Base-by-base conservation (phyloP, 148 eudicot genomes). In the Camellia lanceoleosa region DNA sequence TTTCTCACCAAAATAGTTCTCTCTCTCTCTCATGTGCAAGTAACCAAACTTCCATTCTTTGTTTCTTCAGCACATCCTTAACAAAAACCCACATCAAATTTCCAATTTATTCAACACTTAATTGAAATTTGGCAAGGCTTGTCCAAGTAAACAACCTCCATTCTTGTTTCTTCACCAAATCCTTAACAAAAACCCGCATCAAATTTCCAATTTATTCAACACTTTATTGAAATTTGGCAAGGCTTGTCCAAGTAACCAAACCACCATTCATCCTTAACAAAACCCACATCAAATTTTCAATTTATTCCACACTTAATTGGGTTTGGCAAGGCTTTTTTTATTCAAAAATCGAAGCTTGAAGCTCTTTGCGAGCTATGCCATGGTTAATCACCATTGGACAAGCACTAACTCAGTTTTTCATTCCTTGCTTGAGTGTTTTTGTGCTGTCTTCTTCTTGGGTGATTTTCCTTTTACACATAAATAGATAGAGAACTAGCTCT, bases 371-470 rank as follows among this genome's bases (percentile, higher is more conserved):
- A 41, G 19, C 58, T 49, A 5, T 42, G 74, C 71, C 60, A 78
- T 41, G 71, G 62, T 77, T 65, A 66, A 77, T 66, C 80, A 30
- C 72, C 47, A 66, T 66, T 15, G 62, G 72, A 46, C 71, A 66
- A 62, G 78, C 71, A 65, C 71, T 52, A 38, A 47, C 23, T 41
- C 62, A 41, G 11, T 62, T 42, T 5, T 15, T 5, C 38, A 30
- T 61, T 55, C 5, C 2, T 52, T 52, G 19, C 13, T 44, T 44
- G 51, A 59, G 49, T 59, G 9, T 43, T 30, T 62, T 42, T 75
- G 78, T 62, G 68, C 69, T 62, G 55, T 75, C 68, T 44, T 75
- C 23, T 66, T 20, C 23, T 66, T 20, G 62, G 44, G n/a, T 41
- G 30, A 66, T 74, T 74, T 18, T 5, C 51, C 5, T 15, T 20